A percentile compares a stretch with the other conserved stretches of the same genome.
These are phyloP conservation scores for Phanerodontia chrysosporium DNA, from an alignment of 768 basidiomycete species.

Conservation along the genomic window DNA sequence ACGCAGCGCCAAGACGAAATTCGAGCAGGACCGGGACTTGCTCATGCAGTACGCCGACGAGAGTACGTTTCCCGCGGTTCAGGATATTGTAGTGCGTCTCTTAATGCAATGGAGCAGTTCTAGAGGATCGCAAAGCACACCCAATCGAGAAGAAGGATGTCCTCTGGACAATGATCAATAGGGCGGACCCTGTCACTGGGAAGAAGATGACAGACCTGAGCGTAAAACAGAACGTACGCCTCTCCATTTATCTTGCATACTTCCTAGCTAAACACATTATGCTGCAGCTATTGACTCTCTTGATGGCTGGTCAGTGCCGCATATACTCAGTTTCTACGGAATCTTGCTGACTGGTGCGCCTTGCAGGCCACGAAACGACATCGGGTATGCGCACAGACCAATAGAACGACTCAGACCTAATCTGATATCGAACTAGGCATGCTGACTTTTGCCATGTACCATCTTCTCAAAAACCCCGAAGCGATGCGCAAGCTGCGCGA, in stretches of 20 bases:
- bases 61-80: conserved; percentile 29
- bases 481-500: conserved; percentile 40
- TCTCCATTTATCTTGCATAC: too few relatives aligned
- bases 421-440: too few relatives aligned
- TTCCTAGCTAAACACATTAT: neutral
- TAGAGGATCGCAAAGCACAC: conserved; percentile 34
- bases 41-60: conserved; percentile 40
- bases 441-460: conserved; percentile 40
- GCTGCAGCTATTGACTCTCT: conserved; percentile 40
- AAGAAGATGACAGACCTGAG: conserved; percentile 35
- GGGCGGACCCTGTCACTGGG: conserved; percentile 41
- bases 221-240: conserved; percentile 42
- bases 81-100: too few relatives aligned
- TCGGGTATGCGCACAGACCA: conserved; percentile 9
- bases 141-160: conserved; percentile 39
- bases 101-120: too few relatives aligned
- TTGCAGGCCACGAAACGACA: conserved; percentile 32
- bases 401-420: too few relatives aligned
- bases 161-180: conserved; percentile 40
- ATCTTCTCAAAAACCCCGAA: conserved; percentile 38
- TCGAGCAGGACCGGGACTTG: conserved; percentile 35
- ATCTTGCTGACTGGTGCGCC: neutral
- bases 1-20: conserved; percentile 31
- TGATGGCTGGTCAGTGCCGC: conserved; percentile 40
- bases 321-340: neutral